Conservation (phyloP, 2,329 filamentous ascomycete genomes). For the Botrytis aclada region DNA sequence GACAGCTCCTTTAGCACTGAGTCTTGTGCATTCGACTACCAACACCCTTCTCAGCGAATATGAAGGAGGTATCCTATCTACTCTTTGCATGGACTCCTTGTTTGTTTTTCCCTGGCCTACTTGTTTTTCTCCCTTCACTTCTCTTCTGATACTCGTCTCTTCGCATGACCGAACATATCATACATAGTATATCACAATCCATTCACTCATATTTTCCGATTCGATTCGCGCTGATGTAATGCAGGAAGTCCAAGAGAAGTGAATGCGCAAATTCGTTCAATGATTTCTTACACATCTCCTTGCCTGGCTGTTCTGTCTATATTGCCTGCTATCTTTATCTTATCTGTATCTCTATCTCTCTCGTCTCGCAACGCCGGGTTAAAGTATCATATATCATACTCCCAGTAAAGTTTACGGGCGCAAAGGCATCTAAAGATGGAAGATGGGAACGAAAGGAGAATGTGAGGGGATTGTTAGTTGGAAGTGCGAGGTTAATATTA, state of each 20-base stretch:
- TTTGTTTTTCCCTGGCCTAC: conserved; percentile 51
- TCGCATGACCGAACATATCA: conserved; percentile 57
- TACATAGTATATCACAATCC: background rate
- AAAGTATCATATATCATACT: background rate
- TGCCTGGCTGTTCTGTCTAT: background rate
- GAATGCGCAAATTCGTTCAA: background rate
- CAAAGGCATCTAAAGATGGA: background rate
- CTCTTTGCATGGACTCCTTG: conserved; percentile 26
- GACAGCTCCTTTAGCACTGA: background rate
- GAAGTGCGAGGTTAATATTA: background rate
- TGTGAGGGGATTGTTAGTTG: too few relatives aligned
- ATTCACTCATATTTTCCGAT: background rate
- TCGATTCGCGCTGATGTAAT: background rate
- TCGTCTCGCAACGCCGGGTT: background rate
- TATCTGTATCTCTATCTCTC: background rate
- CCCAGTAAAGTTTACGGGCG: background rate
- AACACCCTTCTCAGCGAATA: background rate
- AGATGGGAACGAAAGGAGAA: background rate
- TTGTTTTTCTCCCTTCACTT: conserved; percentile 75
- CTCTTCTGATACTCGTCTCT: conserved; percentile 93
- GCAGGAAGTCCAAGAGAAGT: background rate
- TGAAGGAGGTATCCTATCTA: background rate
- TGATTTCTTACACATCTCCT: background rate
- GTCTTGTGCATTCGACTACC: background rate
- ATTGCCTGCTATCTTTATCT: background rate